Conservation (phyloP, 192 early-diverging fungal species). For the Coemansia javaensis region DNA sequence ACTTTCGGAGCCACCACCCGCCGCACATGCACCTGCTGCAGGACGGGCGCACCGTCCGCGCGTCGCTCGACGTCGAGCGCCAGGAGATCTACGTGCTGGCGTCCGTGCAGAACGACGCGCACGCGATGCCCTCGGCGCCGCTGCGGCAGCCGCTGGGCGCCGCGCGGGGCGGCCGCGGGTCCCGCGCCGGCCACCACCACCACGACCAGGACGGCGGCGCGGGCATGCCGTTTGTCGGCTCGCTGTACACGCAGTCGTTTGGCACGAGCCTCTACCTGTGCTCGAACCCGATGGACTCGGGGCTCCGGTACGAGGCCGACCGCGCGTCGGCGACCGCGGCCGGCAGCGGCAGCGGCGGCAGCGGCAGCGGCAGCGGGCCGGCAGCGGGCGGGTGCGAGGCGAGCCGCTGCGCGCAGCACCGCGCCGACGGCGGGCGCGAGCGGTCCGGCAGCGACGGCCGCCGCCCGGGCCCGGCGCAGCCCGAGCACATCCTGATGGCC, state of each 20-base stretch:
- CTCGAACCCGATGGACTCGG: slow-evolving; percentile 29
- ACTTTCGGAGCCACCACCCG: slow-evolving; percentile 15
- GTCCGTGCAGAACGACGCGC: slow-evolving; percentile 30
- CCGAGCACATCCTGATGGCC: slow-evolving; percentile 35
- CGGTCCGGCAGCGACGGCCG: not conserved
- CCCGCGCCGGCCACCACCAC: slow-evolving; percentile 4
- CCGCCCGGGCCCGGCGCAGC: not conserved
- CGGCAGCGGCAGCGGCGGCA: not conserved
- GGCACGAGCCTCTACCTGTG: slow-evolving; percentile 28
- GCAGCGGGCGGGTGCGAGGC: too few relatives aligned
- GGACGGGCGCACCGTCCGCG: slow-evolving; percentile 52
- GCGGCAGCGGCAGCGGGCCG: not conserved
- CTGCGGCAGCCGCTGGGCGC: slow-evolving; percentile 21
- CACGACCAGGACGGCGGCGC: slow-evolving; percentile 4
- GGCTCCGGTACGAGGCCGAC: slow-evolving; percentile 12
- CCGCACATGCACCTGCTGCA: slow-evolving; percentile 37
- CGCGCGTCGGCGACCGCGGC: not conserved
- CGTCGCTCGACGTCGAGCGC: slow-evolving; percentile 70
- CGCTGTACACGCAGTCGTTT: slow-evolving; percentile 12
- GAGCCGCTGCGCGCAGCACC: not conserved
- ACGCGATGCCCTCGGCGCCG: slow-evolving; percentile 1
- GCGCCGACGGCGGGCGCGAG: too few relatives aligned
- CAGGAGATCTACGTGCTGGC: slow-evolving; percentile 83
- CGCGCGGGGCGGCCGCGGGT: slow-evolving; percentile 12
- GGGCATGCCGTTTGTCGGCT: slow-evolving; percentile 4